Base-by-base conservation (phyloP, 352 stramenopile genomes). In the Halophytophthora polymorphica region DNA sequence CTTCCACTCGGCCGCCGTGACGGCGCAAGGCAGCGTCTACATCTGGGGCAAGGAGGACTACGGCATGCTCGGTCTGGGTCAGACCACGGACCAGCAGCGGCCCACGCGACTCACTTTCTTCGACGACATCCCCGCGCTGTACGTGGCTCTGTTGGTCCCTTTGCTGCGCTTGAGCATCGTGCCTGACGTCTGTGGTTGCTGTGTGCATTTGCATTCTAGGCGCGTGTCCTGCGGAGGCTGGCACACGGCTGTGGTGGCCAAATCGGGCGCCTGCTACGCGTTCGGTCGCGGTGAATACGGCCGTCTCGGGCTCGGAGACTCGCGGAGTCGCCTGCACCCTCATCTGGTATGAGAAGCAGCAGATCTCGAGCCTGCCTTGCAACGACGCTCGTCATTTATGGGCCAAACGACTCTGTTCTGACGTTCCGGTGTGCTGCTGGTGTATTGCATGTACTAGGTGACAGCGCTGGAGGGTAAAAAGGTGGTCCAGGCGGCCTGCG, bases 41-140 rank as follows among this genome's bases (percentile, higher is more conserved):
- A 86, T 89, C 38, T 93, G 83, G 83, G 78, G 78, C 43, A 92
- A 93, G 65, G 83, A 93, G 45, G 85, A 95, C 62, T 90, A 91
- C 48, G 85, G 86, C 34, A 93, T 94, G 84, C 77, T 95, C 15
- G 83, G 83, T 17, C 58, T 88, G 19, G 84, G 86, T 7, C 82
- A 93, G 53, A 84, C 77, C 8, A 75, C 74, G 2, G 83, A 93
- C 53, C 58, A 86, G 44, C 70, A 90, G 56, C 72, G 37, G 6
- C 83, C 83, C 6, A 71, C 69, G 31, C 69, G 66, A 6, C 62
- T 93, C 45, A 58, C 69, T 39, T 73, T 86, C 35, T 93, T 93
- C 45, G 75, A 91, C 47, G 56, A 69, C 21, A 77, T 85, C 15
- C 78, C 77, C 8, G 77, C 80, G 14, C 54, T 82, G 83, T 91